A percentile compares a stretch with the other conserved stretches of the same genome.
phyloP scores from a whole-genome alignment of 257 asterid genomes.

The Lithospermum erythrorhizon region DNA sequence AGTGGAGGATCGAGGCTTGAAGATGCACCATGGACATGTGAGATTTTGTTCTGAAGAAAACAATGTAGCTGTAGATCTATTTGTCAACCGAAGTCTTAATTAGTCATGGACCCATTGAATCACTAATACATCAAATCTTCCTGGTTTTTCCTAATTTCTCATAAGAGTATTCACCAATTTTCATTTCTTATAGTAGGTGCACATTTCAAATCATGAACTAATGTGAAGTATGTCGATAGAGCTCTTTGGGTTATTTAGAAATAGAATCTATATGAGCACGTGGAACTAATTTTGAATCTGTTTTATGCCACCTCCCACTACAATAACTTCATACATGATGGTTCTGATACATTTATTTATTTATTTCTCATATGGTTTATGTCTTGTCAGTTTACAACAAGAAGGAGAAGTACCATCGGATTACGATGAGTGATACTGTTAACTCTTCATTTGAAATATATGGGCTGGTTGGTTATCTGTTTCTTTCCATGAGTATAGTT shows the following conservation, averaged over 20 bases:
- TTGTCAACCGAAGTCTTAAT: neutral
- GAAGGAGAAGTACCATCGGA: constrained; percentile 59
- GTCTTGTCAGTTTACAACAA: constrained; percentile 78
- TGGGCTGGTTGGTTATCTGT: too few species aligned
- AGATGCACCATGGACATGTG: constrained; percentile 94
- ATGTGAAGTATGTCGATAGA: neutral
- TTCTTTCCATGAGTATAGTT: neutral
- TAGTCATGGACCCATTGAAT: neutral
- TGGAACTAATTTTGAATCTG: neutral
- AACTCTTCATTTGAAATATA: constrained; percentile 7
- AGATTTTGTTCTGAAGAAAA: constrained; percentile 16
- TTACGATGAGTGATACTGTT: constrained; percentile 43
- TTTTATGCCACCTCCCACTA: neutral
- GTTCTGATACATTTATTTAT: constrained; percentile 10
- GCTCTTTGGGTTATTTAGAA: neutral
- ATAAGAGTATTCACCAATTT: neutral
- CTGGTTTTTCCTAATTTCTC: neutral
- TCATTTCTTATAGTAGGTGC: too few species aligned
- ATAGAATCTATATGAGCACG: neutral
- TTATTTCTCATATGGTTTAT: constrained; percentile 70
- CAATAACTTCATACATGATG: constrained; percentile 5
- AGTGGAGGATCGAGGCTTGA: constrained; percentile 91
- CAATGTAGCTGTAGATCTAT: neutral
- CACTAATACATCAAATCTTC: neutral
- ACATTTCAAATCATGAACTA: too few species aligned